phyloP scores from a whole-genome alignment of 2,329 filamentous ascomycete genomes.

The Emergomyces pasteurianus region DNA sequence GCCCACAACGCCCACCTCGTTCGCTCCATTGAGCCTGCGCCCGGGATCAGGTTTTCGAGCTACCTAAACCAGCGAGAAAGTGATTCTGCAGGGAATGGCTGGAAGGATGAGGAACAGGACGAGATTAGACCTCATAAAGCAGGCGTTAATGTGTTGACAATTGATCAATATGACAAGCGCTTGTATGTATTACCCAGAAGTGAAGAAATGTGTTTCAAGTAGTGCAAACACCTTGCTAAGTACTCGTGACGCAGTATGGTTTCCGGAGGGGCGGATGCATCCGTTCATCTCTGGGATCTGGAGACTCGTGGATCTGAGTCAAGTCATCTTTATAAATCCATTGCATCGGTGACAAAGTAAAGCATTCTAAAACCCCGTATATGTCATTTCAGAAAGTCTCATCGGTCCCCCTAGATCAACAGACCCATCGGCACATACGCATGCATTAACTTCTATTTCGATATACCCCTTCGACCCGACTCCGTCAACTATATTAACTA shows the following conservation, averaged over 20 bases:
- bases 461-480: constrained; percentile 38
- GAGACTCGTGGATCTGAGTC: constrained; percentile 44
- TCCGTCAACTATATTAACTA: constrained; percentile 35
- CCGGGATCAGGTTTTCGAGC: constrained; percentile 59
- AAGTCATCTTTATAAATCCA: constrained; percentile 43
- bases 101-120: constrained; percentile 14
- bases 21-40: constrained; percentile 55
- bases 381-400: neutral
- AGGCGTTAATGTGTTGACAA: constrained; percentile 65
- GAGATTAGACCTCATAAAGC: constrained; percentile 52
- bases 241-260: constrained; percentile 45
- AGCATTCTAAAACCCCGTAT: constrained; percentile 4
- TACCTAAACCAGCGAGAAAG: constrained; percentile 18
- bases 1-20: constrained; percentile 55
- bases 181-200: constrained; percentile 40
- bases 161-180: constrained; percentile 71
- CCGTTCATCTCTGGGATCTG: constrained; percentile 78
- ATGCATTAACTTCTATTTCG: constrained; percentile 35
- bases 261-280: constrained; percentile 75
- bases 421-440: constrained; percentile 30
- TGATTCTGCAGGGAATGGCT: constrained; percentile 2
- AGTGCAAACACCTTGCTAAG: neutral
- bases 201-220: neutral
- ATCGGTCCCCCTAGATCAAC: constrained; percentile 15
- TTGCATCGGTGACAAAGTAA: constrained; percentile 32